Evolutionary conservation across 208 protist genomes (phyloP).

Genomic region (Leishmania lainsoni): DNA sequence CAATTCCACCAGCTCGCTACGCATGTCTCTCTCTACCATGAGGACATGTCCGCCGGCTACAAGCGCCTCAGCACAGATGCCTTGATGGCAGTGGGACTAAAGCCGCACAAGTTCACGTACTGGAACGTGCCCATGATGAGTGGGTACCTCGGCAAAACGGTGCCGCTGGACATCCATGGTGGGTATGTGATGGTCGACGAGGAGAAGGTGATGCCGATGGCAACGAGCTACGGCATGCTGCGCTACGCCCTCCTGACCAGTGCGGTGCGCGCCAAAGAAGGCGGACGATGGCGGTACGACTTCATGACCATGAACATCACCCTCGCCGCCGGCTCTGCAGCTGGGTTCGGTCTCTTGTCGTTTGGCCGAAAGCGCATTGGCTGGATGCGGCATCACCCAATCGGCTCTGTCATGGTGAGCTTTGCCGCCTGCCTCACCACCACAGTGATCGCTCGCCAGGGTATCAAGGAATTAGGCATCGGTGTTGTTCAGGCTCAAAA

Average conservation of each 20-base stretch:
- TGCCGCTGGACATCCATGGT: slow-evolving; percentile 78
- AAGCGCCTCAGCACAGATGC: slow-evolving; percentile 46
- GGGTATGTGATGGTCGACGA: slow-evolving; percentile 80
- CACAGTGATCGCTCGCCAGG: slow-evolving; percentile 46
- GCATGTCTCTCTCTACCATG: slow-evolving; percentile 77
- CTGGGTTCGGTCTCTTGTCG: slow-evolving; percentile 49
- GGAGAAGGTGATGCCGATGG: slow-evolving; percentile 48
- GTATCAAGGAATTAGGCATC: slow-evolving; percentile 58
- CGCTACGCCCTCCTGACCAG: slow-evolving; percentile 69
- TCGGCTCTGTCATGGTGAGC: slow-evolving; percentile 49
- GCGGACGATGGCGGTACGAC: slow-evolving; percentile 81
- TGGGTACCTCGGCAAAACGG: slow-evolving; percentile 60
- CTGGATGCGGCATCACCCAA: slow-evolving; percentile 72
- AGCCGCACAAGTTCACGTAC: slow-evolving; percentile 48
- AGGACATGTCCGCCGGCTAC: slow-evolving; percentile 66
- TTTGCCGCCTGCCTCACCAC: slow-evolving; percentile 43
- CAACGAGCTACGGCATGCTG: slow-evolving; percentile 69
- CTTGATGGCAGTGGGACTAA: slow-evolving; percentile 40
- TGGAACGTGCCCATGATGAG: slow-evolving; percentile 84
- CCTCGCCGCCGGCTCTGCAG: slow-evolving; percentile 47
- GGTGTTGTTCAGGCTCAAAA: slow-evolving; percentile 72
- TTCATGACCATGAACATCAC: slow-evolving; percentile 84
- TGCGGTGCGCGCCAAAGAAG: slow-evolving; percentile 66
- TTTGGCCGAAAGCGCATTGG: slow-evolving; percentile 43
- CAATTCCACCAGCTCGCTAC: slow-evolving; percentile 86